phyloP scores from a whole-genome alignment of 345 rosid genomes.

The sweet orange (Citrus sinensis) region DVS_A1.0 CM039166.1:19627001-19627500 shows the following conservation, averaged over 20 bases:
- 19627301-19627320: slow-evolving; percentile 43
- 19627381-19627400: slow-evolving; percentile 30
- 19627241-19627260: slow-evolving; percentile 93
- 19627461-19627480: slow-evolving; percentile 31
- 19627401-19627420: slow-evolving; percentile 30
- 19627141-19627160: slow-evolving; percentile 59
- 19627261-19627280: slow-evolving; percentile 67
- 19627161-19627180: slow-evolving; percentile 77
- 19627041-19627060: not conserved
- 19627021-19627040: not conserved
- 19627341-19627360: slow-evolving; percentile 26
- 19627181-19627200: slow-evolving; percentile 88
- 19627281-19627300: slow-evolving; percentile 54
- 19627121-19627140: slow-evolving; percentile 7
- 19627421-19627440: slow-evolving; percentile 54
- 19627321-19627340: slow-evolving; percentile 38
- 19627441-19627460: slow-evolving; percentile 36
- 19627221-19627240: slow-evolving; percentile 78
- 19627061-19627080: not conserved
- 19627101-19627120: not conserved
- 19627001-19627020: not conserved
- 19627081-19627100: not conserved
- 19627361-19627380: slow-evolving; percentile 26
- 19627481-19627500: slow-evolving; percentile 28
- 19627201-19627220: slow-evolving; percentile 79